Conservation (phyloP, 2,329 filamentous ascomycete genomes). For the Neonectria magnoliae region DNA sequence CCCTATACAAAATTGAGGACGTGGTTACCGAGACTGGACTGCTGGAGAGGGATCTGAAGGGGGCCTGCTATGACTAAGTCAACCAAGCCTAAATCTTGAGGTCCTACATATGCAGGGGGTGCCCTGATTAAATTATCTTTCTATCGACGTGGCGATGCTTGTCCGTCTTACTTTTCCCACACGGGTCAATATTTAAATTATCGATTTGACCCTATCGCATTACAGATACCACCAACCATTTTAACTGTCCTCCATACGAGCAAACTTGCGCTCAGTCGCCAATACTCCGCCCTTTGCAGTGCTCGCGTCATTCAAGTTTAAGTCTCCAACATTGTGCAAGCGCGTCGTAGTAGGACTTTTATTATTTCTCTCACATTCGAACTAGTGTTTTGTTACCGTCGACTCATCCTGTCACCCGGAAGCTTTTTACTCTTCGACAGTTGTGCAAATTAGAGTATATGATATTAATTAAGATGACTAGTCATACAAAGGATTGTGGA, state of each 20-base stretch:
- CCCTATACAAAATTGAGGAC: conserved; percentile 15
- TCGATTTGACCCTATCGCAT: background rate
- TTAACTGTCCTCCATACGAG: background rate
- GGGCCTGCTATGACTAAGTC: background rate
- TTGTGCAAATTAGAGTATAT: no score
- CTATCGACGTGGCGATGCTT: background rate
- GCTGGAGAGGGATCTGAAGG: conserved; percentile 16
- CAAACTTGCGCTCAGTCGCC: no score
- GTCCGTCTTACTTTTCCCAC: background rate
- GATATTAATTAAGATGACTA: no score
- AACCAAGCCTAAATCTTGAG: background rate
- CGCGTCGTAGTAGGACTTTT: no score
- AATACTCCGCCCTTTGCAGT: no score
- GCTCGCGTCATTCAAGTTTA: no score
- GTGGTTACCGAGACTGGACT: conserved; percentile 5
- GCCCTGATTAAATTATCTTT: background rate
- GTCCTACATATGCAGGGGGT: background rate
- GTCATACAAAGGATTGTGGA: no score
- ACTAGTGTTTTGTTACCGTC: no score
- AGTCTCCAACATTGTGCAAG: no score
- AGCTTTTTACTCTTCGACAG: no score
- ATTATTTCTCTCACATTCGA: no score
- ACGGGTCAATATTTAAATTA: background rate
- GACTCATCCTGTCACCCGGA: no score
- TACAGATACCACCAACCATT: background rate